Evolutionary conservation across 495 filamentous ascomycete species (phyloP).

Genomic region (Penicillium bovifimosum): DNA sequence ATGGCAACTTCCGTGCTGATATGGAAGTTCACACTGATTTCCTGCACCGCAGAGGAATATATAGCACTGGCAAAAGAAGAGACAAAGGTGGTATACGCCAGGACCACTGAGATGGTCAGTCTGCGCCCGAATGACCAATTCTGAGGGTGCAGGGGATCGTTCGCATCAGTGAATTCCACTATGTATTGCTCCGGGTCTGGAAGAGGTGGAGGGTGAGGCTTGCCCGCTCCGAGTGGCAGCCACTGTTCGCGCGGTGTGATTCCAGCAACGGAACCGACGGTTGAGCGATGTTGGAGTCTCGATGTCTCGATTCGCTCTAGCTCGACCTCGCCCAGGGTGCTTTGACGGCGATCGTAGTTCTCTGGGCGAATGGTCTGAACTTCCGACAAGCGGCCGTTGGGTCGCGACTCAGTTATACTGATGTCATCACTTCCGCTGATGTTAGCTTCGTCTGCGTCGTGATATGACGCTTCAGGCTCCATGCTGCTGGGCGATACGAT

Average conservation of each 20-base stretch:
- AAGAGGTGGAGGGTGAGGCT: slow-evolving; percentile 40
- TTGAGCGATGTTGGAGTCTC: slow-evolving; percentile 29
- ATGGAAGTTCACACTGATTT: slow-evolving; percentile 37
- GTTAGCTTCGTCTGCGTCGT: not conserved
- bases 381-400: slow-evolving; percentile 2
- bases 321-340: slow-evolving; percentile 22
- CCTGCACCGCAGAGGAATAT: slow-evolving; percentile 44
- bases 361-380: not conserved
- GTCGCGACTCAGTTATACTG: not conserved
- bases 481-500: not conserved
- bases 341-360: slow-evolving; percentile 22
- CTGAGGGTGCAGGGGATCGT: slow-evolving; percentile 49
- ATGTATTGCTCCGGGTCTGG: slow-evolving; percentile 46
- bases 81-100: slow-evolving; percentile 47
- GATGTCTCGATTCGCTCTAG: slow-evolving; percentile 33
- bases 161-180: slow-evolving; percentile 47
- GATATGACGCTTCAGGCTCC: slow-evolving; percentile 4
- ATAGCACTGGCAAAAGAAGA: slow-evolving; percentile 50
- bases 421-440: slow-evolving; percentile 9
- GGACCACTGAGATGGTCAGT: slow-evolving; percentile 22
- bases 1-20: slow-evolving; percentile 48
- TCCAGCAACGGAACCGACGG: slow-evolving; percentile 27
- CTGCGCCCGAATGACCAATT: slow-evolving; percentile 41
- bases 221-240: slow-evolving; percentile 36
- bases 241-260: slow-evolving; percentile 21